phyloP scores from a whole-genome alignment of 129 eudicot species.

The Tanacetum coccineum region DNA sequence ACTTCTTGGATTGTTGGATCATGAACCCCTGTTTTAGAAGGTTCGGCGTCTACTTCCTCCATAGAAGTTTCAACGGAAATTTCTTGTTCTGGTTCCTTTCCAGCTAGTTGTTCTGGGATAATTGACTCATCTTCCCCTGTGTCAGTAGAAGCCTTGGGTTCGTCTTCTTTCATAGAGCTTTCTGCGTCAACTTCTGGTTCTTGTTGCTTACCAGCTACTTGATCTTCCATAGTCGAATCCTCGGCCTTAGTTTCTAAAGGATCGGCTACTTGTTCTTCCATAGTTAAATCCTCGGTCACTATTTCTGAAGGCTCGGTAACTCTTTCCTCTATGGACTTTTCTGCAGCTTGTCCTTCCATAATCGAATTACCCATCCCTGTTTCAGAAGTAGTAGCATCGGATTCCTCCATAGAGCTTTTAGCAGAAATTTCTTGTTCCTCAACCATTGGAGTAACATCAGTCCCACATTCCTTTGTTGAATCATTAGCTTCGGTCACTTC shows the following conservation, averaged over 20 bases:
- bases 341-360: no score
- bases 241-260: background rate
- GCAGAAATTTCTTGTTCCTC: background rate
- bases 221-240: background rate
- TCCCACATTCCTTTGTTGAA: conserved; percentile 8
- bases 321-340: background rate
- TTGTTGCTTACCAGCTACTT: no score
- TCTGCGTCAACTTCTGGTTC: background rate
- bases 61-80: background rate
- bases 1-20: background rate
- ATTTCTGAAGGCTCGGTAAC: background rate
- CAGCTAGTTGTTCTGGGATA: no score
- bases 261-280: background rate
- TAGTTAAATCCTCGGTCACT: background rate
- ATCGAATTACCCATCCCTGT: no score
- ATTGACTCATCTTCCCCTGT: no score
- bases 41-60: conserved; percentile 11
- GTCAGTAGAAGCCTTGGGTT: background rate
- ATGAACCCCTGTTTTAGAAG: background rate
- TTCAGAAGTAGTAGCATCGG: background rate
- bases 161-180: background rate
- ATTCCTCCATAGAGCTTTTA: conserved; percentile 2
- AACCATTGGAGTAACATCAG: background rate
- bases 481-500: background rate
- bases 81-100: background rate